Percentiles rank a stretch among this genome's conserved stretches.
Conservation (phyloP, 192 early-diverging fungal species). For the Coemansia erecta region DNA sequence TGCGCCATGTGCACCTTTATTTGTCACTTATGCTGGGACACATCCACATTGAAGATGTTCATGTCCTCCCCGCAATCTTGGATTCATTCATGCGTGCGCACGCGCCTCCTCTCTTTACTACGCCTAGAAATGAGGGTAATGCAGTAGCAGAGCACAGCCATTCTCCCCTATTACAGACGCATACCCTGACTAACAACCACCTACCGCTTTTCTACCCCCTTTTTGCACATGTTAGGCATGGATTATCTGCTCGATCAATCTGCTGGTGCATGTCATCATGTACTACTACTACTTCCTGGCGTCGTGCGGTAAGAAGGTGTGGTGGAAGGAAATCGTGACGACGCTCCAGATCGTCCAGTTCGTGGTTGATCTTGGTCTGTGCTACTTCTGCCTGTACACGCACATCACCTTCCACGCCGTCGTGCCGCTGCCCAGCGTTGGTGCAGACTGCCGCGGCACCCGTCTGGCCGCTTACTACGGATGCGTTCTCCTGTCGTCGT, state of each 20-base stretch:
- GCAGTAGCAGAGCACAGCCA: neutral
- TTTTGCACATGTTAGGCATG: slow-evolving; percentile 36
- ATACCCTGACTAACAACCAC: too few species aligned
- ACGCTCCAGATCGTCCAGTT: slow-evolving; percentile 94
- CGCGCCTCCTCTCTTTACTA: too few species aligned
- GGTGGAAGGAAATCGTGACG: slow-evolving; percentile 94
- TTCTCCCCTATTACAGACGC: neutral
- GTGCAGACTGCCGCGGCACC: slow-evolving; percentile 72
- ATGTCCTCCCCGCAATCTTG: too few species aligned
- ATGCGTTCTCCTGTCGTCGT: slow-evolving; percentile 72
- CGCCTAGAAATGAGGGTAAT: too few species aligned
- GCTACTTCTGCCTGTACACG: slow-evolving; percentile 85
- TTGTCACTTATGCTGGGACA: neutral
- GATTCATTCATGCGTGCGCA: too few species aligned
- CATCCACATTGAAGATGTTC: too few species aligned
- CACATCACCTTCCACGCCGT: slow-evolving; percentile 69
- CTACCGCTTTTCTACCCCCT: neutral
- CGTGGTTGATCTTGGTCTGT: slow-evolving; percentile 77
- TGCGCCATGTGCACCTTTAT: neutral
- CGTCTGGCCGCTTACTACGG: slow-evolving; percentile 77
- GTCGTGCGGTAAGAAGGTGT: slow-evolving; percentile 72
- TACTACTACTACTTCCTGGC: slow-evolving; percentile 89
- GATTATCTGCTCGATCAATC: slow-evolving; percentile 67
- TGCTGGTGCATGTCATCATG: slow-evolving; percentile 91
- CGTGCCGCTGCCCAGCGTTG: slow-evolving; percentile 62